Base-by-base conservation (phyloP, 129 eudicot species). In the Arctium minus region DNA sequence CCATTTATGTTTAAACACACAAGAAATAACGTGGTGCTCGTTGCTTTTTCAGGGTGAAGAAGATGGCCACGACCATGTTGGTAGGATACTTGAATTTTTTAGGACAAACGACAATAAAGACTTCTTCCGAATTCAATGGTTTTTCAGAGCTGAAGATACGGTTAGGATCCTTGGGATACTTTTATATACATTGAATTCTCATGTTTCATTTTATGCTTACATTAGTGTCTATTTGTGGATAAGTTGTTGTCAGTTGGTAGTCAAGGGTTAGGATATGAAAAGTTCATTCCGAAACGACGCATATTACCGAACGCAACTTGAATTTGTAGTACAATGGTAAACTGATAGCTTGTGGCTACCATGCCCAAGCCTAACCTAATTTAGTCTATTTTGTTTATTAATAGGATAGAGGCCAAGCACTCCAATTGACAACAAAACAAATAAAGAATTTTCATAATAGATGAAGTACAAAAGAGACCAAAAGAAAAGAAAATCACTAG, bases 71-170 rank as follows among this genome's bases (percentile, higher is more conserved):
- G 79, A 90, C 85, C 88, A 79, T 77, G 84, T 92, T 75, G 91
- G 91, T 32, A 87, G 81, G 72, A 90, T 92, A 73, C 76, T 92
- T 17, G 94, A 92, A 36, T 85, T 90, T 75, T 92, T 90, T 46
- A 85, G 78, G 80, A 86, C 97, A 44, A 77, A 75, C 36, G 78
- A 77, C 10, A 73, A 79, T 33, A 80, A 87, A 83, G 75, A 80
- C 38, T 90, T 81, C 64, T 83, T 87, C 76, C 67, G 88, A 48
- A 82, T 85, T 75, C 97, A 88, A 46, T 92, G 97, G 97, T 92
- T 87, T 68, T 92, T 77, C 62, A 82, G 94, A 78, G 91, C 92
- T 18, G 81, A 89, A 85, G 96, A 84, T 86, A 84, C 89, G 79
- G 94, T 91, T 46, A 82, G 76, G 68, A 78, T 86, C 73, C 77